A percentile compares a stretch with the other conserved stretches of the same genome.
Evolutionary conservation across 805 yeast genomes (phyloP).

Genomic region (Myxozyma sirexii): DNA sequence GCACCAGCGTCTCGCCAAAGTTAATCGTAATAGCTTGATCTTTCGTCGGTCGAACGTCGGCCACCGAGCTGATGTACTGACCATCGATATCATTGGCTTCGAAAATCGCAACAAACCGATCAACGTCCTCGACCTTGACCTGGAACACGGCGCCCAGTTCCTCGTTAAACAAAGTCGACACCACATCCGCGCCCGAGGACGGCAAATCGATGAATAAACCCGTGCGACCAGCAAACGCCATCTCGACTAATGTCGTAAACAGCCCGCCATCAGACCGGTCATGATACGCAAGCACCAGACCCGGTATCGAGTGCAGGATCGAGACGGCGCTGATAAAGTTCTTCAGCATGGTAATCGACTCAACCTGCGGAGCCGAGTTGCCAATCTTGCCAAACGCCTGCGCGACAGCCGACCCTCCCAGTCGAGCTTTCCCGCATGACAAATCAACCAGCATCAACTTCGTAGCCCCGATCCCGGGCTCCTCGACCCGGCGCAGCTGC

Average conservation of each 20-base stretch:
- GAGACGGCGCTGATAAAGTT: slow-evolving; percentile 69
- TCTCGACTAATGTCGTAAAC: slow-evolving; percentile 79
- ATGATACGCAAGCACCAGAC: slow-evolving; percentile 80
- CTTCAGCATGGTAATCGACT: slow-evolving; percentile 63
- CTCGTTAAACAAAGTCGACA: slow-evolving; percentile 77
- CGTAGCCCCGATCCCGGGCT: slow-evolving; percentile 46
- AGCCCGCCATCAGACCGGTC: slow-evolving; percentile 98
- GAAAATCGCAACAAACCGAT: slow-evolving; percentile 59
- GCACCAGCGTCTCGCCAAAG: slow-evolving; percentile 15
- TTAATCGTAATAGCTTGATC: slow-evolving; percentile 46
- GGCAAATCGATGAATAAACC: slow-evolving; percentile 62
- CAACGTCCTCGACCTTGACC: slow-evolving; percentile 56
- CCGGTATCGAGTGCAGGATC: slow-evolving; percentile 67
- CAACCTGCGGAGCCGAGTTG: slow-evolving; percentile 78
- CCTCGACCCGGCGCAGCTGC: slow-evolving; percentile 55
- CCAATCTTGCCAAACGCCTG: slow-evolving; percentile 93
- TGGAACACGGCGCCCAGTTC: slow-evolving; percentile 98
- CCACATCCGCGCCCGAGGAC: slow-evolving; percentile 47
- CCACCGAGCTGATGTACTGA: slow-evolving; percentile 63
- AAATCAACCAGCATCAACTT: slow-evolving; percentile 79
- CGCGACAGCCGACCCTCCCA: slow-evolving; percentile 94
- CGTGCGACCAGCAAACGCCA: slow-evolving; percentile 95
- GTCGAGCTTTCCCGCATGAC: slow-evolving; percentile 56
- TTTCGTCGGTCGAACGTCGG: slow-evolving; percentile 53
- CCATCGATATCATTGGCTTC: slow-evolving; percentile 60